Percentiles rank a stretch among this genome's conserved stretches.
These are phyloP conservation scores for Scheffersomyces amazonensis DNA, from an alignment of 805 yeast species.

Conservation along the genomic window DNA sequence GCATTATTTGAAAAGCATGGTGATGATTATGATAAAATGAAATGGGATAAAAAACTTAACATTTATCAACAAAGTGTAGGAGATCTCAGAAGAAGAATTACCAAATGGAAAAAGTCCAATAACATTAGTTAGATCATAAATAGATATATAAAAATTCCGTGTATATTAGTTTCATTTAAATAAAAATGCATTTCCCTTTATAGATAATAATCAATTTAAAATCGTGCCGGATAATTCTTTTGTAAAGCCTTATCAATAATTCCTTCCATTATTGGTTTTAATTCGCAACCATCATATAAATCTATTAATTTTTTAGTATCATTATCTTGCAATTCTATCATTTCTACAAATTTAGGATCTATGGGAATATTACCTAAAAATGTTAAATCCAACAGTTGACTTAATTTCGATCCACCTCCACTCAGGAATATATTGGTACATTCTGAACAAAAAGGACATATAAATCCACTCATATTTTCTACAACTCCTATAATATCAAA, in stretches of 20 bases:
- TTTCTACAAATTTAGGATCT: constrained; percentile 85
- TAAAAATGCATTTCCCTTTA: background rate
- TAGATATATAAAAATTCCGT: background rate
- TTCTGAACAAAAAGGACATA: constrained; percentile 91
- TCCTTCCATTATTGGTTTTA: constrained; percentile 34
- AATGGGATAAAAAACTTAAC: constrained; percentile 85
- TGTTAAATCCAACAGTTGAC: constrained; percentile 58
- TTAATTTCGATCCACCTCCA: constrained; percentile 83
- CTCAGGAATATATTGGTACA: constrained; percentile 88
- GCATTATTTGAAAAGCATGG: constrained; percentile 74
- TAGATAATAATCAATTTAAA: constrained; percentile 4
- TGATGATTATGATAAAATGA: constrained; percentile 85
- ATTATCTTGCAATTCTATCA: constrained; percentile 66
- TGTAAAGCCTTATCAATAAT: constrained; percentile 34
- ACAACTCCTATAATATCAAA: constrained; percentile 79
- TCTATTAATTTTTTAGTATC: constrained; percentile 28
- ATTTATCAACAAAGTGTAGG: constrained; percentile 82
- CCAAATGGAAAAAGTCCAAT: constrained; percentile 61
- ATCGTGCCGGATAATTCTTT: constrained; percentile 24
- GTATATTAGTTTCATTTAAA: background rate
- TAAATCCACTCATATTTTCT: constrained; percentile 96
- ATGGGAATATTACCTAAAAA: constrained; percentile 89
- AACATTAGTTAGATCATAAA: constrained; percentile 12
- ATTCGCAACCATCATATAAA: constrained; percentile 30
- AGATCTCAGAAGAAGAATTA: constrained; percentile 69